Percentiles rank a stretch among this genome's conserved stretches.
Evolutionary conservation across 2,329 filamentous ascomycete genomes (phyloP).

Genomic region (Neopestalotiopsis clavispora): DNA sequence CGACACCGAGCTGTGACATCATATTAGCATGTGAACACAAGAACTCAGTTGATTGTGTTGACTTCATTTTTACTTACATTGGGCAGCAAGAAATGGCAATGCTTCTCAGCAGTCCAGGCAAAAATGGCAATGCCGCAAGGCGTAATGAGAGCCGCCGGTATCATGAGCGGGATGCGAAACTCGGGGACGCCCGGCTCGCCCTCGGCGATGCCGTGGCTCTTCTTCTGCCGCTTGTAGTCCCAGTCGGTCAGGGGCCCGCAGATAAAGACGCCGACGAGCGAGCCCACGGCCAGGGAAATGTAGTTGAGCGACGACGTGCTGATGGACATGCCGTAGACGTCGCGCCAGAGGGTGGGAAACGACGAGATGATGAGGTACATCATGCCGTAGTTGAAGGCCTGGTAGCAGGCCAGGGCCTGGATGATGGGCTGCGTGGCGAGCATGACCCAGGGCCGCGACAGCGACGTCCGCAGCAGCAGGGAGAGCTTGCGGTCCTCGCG

Average conservation of each 20-base stretch:
- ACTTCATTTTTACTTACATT: slow-evolving; percentile 6
- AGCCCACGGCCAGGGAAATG: slow-evolving; percentile 32
- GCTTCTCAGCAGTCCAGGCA: slow-evolving; percentile 3
- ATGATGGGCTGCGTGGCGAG: slow-evolving; percentile 51
- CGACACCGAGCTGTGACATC: slow-evolving; percentile 1
- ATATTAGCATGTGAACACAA: no score
- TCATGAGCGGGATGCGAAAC: slow-evolving; percentile 42
- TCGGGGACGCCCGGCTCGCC: slow-evolving; percentile 37
- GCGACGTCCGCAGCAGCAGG: slow-evolving; percentile 38
- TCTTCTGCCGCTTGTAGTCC: slow-evolving; percentile 44
- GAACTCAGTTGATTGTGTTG: no score
- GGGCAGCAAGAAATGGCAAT: neutral
- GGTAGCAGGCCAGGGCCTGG: slow-evolving; percentile 47
- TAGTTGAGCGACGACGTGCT: slow-evolving; percentile 37
- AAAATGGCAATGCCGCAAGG: slow-evolving; percentile 5
- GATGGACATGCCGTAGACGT: slow-evolving; percentile 27
- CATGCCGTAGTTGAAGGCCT: slow-evolving; percentile 50
- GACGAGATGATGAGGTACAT: slow-evolving; percentile 51
- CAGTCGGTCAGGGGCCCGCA: slow-evolving; percentile 46
- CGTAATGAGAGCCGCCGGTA: slow-evolving; percentile 35
- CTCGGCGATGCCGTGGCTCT: slow-evolving; percentile 32
- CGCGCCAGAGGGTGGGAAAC: slow-evolving; percentile 50
- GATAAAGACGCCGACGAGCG: slow-evolving; percentile 36
- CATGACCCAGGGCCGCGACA: slow-evolving; percentile 49
- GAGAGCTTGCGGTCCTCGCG: slow-evolving; percentile 38